Conservation (phyloP, 148 eudicot genomes). For the Arbutus unedo region DNA sequence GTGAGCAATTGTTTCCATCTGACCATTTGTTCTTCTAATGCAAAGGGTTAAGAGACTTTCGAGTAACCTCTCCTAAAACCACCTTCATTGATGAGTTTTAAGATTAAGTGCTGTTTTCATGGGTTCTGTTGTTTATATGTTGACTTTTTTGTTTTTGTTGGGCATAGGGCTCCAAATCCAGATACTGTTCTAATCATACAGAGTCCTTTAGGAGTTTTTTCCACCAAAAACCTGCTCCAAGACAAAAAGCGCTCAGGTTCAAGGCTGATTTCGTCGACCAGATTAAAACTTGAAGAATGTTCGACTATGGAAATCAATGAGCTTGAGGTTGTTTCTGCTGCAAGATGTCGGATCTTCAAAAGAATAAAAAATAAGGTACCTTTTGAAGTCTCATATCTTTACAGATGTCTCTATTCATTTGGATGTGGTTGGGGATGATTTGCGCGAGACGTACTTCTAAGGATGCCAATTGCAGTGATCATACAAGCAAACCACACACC, state of each 20-base stretch:
- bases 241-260: constrained; percentile 63
- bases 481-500: too few species aligned
- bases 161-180: constrained; percentile 89
- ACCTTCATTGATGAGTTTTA: neutral
- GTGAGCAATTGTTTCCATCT: neutral
- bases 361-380: constrained; percentile 51
- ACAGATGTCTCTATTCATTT: neutral
- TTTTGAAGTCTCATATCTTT: constrained; percentile 17
- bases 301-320: constrained; percentile 40
- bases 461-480: constrained; percentile 4
- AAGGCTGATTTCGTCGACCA: constrained; percentile 75
- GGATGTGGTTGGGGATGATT: constrained; percentile 1
- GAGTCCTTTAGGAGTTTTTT: constrained; percentile 77
- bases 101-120: neutral
- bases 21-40: neutral
- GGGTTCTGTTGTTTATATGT: neutral
- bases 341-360: constrained; percentile 71
- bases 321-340: constrained; percentile 80
- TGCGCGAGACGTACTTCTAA: neutral
- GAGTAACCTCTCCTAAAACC: neutral
- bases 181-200: constrained; percentile 86
- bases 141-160: neutral
- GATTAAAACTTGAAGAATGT: constrained; percentile 52
- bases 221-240: constrained; percentile 73
- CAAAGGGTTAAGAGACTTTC: neutral